A percentile compares a stretch with the other conserved stretches of the same genome.
These are phyloP conservation scores for Wallemia mellicola DNA, from an alignment of 1,284 basidiomycete genomes.

Conservation along the genomic window DNA sequence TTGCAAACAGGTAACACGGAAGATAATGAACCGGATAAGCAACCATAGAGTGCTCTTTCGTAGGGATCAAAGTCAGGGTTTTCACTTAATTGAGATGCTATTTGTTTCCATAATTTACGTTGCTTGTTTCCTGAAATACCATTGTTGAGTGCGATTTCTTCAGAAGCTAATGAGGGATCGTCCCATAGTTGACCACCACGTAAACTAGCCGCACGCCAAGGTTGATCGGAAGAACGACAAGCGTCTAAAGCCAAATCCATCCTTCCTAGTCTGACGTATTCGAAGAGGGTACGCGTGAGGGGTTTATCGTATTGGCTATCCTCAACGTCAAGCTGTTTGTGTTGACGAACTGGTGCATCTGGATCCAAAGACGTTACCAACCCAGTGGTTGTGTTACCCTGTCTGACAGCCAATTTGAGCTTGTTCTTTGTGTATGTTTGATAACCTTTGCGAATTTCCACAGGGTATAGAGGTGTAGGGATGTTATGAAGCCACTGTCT, in stretches of 20 bases:
- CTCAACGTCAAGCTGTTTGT: conserved; percentile 29
- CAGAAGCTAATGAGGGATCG: conserved; percentile 26
- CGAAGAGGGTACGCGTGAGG: conserved; percentile 39
- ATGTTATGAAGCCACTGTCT: conserved; percentile 54
- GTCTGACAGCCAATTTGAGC: conserved; percentile 31
- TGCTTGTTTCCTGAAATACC: conserved; percentile 29
- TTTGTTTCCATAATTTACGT: conserved; percentile 52
- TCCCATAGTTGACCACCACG: conserved; percentile 43
- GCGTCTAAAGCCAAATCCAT: conserved; percentile 54
- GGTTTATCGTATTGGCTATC: conserved; percentile 54
- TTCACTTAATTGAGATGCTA: background rate
- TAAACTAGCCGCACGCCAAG: conserved; percentile 68
- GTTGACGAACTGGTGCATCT: conserved; percentile 30
- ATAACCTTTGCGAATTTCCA: conserved; percentile 43
- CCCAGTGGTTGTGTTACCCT: conserved; percentile 20
- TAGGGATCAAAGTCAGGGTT: conserved; percentile 36
- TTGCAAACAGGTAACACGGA: conserved; percentile 45
- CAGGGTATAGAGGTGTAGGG: conserved; percentile 25
- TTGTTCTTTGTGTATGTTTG: conserved; percentile 50
- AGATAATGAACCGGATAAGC: conserved; percentile 51
- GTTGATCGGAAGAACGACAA: conserved; percentile 52
- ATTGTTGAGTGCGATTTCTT: background rate
- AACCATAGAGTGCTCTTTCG: conserved; percentile 62
- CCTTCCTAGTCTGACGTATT: conserved; percentile 46
- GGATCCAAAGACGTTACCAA: conserved; percentile 41